Evolutionary conservation across 257 asterid genomes (phyloP).

Genomic region (Solanum tacnaense): DNA sequence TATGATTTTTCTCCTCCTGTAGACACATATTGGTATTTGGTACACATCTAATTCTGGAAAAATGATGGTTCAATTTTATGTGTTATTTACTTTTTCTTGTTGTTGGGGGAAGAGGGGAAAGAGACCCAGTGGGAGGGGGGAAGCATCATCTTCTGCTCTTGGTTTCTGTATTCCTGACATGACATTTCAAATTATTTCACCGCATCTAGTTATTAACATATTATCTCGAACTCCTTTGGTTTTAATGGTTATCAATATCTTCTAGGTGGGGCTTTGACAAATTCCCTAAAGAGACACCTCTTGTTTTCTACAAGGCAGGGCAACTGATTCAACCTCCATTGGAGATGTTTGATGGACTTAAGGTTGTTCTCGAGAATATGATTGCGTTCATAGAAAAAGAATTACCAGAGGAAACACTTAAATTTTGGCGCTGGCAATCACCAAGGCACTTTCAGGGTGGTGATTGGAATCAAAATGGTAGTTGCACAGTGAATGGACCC

Average conservation of each 20-base stretch:
- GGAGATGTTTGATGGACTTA: constrained; percentile 51
- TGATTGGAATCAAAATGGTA: constrained; percentile 95
- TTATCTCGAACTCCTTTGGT: background rate
- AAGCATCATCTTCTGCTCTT: background rate
- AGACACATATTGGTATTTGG: background rate
- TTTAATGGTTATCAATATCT: constrained; percentile 4
- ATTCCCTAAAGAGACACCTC: constrained; percentile 80
- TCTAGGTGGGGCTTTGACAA: constrained; percentile 91
- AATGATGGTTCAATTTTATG: background rate
- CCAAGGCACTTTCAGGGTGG: constrained; percentile 98
- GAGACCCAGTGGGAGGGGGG: background rate
- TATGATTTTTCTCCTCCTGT: background rate
- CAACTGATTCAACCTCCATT: constrained; percentile 62
- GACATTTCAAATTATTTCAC: background rate
- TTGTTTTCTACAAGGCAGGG: constrained; percentile 72
- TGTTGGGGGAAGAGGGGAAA: background rate
- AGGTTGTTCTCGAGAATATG: constrained; percentile 61
- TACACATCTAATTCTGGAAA: background rate
- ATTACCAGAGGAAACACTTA: constrained; percentile 47
- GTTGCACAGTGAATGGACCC: constrained; percentile 69
- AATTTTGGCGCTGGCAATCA: constrained; percentile 90
- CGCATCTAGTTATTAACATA: background rate
- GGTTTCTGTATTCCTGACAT: background rate
- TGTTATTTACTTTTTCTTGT: background rate
- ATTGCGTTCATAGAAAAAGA: constrained; percentile 49